phyloP scores from a whole-genome alignment of 2,329 filamentous ascomycete species.

The Ceratocystis cubensis region DNA sequence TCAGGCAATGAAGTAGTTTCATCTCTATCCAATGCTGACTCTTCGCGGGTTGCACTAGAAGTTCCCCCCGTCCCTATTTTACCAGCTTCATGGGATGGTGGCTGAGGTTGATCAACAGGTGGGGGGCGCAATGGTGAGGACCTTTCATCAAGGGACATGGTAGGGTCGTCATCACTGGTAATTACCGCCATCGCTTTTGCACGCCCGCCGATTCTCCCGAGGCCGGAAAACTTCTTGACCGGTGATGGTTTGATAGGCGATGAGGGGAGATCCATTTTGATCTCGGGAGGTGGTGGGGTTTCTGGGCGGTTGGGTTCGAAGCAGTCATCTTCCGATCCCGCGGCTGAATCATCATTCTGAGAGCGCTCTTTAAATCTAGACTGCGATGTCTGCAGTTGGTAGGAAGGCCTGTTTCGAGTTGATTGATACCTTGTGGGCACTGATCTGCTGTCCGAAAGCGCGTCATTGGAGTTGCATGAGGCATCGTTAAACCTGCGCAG shows the following conservation, averaged over 20 bases:
- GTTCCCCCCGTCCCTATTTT: not conserved
- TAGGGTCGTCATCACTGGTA: constrained; percentile 4
- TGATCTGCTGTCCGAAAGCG: not conserved
- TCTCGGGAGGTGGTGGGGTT: not conserved
- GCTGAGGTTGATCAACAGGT: not conserved
- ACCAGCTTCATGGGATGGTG: not conserved
- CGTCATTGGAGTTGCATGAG: not conserved
- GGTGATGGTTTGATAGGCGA: not conserved
- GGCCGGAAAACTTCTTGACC: not conserved
- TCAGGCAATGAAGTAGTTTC: constrained; percentile 11
- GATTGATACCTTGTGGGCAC: not conserved
- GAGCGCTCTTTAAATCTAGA: not conserved
- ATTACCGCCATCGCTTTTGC: not conserved
- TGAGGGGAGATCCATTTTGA: not conserved
- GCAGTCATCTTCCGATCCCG: constrained; percentile 14
- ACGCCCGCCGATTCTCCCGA: constrained; percentile 13
- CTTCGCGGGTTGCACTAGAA: not conserved
- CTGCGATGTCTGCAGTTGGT: not conserved
- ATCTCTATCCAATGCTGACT: not conserved
- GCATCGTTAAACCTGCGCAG: not conserved
- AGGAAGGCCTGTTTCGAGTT: not conserved
- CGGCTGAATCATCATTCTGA: not conserved
- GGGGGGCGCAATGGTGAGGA: not conserved
- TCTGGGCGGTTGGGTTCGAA: constrained; percentile 12
- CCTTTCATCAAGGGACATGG: constrained; percentile 14